Base-by-base conservation (phyloP, 1,284 basidiomycete genomes). In the Rhodotorula sp. region DNA sequence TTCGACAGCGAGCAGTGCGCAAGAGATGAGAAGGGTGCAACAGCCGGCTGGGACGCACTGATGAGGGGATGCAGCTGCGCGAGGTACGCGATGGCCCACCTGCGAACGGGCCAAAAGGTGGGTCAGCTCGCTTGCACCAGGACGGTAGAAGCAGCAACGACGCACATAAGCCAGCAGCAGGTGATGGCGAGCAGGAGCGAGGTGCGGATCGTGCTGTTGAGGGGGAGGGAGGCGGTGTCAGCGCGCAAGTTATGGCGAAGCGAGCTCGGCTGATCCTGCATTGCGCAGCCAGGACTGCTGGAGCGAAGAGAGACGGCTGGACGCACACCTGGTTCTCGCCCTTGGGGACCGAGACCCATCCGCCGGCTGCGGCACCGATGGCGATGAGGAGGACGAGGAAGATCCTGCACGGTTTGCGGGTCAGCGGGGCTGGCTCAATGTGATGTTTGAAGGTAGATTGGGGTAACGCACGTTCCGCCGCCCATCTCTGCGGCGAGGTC, bases 41-140 rank as follows among this genome's bases (percentile, higher is more conserved):
- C 8, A 19, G 61, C 12, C 19, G 17, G 29, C 9, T 4, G 13
- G 19, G 27, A 80, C 84, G 71, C 72, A 95, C 94, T 83, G 80
- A 95, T 89, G 67, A 97, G 85, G 59, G 94, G 94, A 80, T 97
- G 88, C 63, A 96, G 82, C 81, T 97, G 94, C 1, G 92, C 91
- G 79, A 96, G 85, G 81, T 95, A 97, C 13, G 94, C 94, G 80
- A 95, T 88, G 82, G 90, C 90, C 94, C 94, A 97, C 81, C 81
- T 82, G 67, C 29, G 19, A 19, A 17, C 1, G n/a, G 5, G n/a
- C 12, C 1, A 29, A 22, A 41, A n/a, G 21, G 12, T 19, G 0
- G 21, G 32, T 41, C 48, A 66, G 67, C 41, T 25, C 46, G 10
- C 13, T 3, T 27, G 36, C 0, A 37, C 41, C 17, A 7, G 39